Conservation (phyloP, 176 grass and related monocot species). For the Coix lacrymajobi region DNA sequence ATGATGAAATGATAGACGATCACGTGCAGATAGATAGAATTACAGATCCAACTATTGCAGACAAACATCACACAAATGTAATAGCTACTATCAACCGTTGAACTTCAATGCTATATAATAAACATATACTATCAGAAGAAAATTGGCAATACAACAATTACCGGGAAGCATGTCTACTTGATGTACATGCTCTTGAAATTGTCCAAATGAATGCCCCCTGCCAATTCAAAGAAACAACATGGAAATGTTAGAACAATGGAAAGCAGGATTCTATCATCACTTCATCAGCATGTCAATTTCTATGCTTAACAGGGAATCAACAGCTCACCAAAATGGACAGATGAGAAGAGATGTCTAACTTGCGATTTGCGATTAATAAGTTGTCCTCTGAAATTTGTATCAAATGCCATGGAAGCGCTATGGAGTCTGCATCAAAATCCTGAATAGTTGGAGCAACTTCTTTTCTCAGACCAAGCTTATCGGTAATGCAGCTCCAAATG, state of each 20-base stretch:
- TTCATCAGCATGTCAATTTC: too few species aligned
- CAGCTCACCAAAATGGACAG: too few species aligned
- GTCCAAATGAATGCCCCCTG: conserved; percentile 30
- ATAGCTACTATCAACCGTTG: too few species aligned
- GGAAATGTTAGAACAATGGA: too few species aligned
- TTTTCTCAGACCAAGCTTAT: conserved; percentile 69
- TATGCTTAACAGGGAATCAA: too few species aligned
- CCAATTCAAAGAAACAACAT: conserved; percentile 19
- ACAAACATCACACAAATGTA: neutral
- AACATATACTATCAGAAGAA: conserved; percentile 7
- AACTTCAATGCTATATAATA: neutral
- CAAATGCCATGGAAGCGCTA: conserved; percentile 75
- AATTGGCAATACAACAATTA: conserved; percentile 26
- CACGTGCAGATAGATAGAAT: neutral
- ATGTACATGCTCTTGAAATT: conserved; percentile 43
- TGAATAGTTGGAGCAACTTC: conserved; percentile 42
- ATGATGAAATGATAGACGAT: neutral
- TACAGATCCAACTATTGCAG: neutral
- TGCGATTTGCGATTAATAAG: too few species aligned
- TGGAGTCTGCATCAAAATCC: conserved; percentile 36
- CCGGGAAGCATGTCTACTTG: conserved; percentile 66
- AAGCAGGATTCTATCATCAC: too few species aligned
- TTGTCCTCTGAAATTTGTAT: too few species aligned
- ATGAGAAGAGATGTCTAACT: too few species aligned
- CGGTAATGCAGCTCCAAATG: conserved; percentile 63